Conservation (phyloP, 345 rosid species). For the Ailanthus altissimus region DNA sequence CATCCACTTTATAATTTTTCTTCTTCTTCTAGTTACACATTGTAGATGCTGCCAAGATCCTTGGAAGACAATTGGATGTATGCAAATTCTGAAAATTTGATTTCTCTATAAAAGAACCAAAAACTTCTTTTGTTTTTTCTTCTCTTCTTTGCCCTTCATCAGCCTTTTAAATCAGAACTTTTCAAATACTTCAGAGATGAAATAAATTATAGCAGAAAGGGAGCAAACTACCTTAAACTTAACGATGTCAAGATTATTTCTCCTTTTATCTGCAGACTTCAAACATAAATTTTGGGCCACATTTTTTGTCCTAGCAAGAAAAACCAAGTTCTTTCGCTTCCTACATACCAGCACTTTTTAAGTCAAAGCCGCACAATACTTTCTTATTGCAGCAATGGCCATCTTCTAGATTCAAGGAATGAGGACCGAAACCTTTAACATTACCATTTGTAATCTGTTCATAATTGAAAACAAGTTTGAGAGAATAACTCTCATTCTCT, state of each 20-base stretch:
- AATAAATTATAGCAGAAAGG: slow-evolving; percentile 1
- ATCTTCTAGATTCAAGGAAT: slow-evolving; percentile 23
- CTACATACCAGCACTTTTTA: slow-evolving; percentile 11
- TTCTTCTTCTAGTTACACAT: neutral
- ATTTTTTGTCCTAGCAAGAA: slow-evolving; percentile 16
- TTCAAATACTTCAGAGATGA: neutral
- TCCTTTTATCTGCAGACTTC: slow-evolving; percentile 25
- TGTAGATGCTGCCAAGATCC: neutral
- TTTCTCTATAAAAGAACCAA: neutral
- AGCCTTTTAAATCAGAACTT: slow-evolving; percentile 5
- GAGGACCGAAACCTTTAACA: slow-evolving; percentile 5
- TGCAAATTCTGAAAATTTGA: neutral
- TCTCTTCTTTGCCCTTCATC: neutral
- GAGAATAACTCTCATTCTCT: too few species aligned
- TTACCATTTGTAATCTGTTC: slow-evolving; percentile 30
- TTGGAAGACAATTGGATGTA: neutral
- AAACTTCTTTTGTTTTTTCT: neutral
- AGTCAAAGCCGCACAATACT: neutral
- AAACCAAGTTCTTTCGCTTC: slow-evolving; percentile 22
- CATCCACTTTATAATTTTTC: too few species aligned
- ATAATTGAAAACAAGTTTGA: too few species aligned
- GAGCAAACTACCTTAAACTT: slow-evolving; percentile 24
- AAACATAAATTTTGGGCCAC: slow-evolving; percentile 22
- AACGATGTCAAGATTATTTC: slow-evolving; percentile 9
- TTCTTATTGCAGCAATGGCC: slow-evolving; percentile 25